Conservation (phyloP, 2,329 filamentous ascomycete genomes). For the Proliferodiscus dingleyae region DNA sequence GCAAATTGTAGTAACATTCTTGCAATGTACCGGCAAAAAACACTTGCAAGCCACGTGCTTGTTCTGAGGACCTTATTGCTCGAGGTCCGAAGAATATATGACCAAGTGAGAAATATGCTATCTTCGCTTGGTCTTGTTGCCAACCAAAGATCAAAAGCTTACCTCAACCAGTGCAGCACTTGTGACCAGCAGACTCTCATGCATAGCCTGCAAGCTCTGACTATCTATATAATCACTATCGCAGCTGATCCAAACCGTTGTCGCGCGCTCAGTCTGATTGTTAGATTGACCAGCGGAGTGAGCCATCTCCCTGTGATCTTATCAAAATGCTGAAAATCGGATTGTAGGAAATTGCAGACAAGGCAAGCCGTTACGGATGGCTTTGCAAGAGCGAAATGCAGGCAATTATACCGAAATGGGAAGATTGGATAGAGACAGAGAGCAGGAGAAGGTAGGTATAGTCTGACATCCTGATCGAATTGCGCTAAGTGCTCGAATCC, state of each 20-base stretch:
- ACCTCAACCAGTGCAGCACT: constrained; percentile 3
- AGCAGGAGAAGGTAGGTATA: constrained; percentile 10
- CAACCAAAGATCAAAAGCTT: background rate
- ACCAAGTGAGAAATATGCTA: constrained; percentile 11
- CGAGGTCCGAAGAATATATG: constrained; percentile 13
- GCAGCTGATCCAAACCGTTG: constrained; percentile 12
- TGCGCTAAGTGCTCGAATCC: background rate
- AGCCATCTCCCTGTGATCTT: background rate
- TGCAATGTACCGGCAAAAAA: constrained; percentile 11
- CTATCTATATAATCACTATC: constrained; percentile 12
- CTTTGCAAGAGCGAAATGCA: background rate
- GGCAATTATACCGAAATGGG: constrained; percentile 10
- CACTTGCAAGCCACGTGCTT: constrained; percentile 1
- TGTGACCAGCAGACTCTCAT: constrained; percentile 10
- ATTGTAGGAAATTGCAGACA: constrained; percentile 9
- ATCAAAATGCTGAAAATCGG: background rate
- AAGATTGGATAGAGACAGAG: constrained; percentile 11
- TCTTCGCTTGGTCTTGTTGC: background rate
- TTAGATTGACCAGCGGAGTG: constrained; percentile 12
- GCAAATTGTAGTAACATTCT: constrained; percentile 13
- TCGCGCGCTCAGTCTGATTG: constrained; percentile 1
- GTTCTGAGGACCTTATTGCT: constrained; percentile 14
- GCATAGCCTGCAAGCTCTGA: constrained; percentile 12
- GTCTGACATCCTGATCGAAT: background rate
- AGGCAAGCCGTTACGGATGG: constrained; percentile 1